These are phyloP conservation scores for Chenopodium quinoa DNA, from an alignment of 148 eudicot genomes.

Conservation along the genomic window DNA sequence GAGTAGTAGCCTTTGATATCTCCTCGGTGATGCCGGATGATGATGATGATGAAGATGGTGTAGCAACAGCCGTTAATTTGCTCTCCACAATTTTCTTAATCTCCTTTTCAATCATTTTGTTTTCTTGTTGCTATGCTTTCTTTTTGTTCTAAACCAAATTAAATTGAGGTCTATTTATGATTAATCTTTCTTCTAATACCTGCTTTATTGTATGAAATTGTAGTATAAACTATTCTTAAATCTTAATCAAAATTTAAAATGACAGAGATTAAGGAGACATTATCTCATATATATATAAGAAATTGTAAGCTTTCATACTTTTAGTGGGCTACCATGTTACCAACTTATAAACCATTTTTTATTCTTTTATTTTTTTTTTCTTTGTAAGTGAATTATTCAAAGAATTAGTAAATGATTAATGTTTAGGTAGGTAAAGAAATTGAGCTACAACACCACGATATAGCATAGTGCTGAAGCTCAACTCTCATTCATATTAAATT, in stretches of 20 bases:
- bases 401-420: no score
- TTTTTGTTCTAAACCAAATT: neutral
- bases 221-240: neutral
- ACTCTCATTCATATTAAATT: neutral
- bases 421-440: no score
- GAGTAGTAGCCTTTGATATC: conserved; percentile 6
- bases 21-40: conserved; percentile 6
- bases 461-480: conserved; percentile 5
- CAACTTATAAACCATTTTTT: neutral
- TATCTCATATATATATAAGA: neutral
- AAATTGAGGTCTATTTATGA: neutral
- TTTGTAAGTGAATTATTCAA: no score
- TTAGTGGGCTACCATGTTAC: conserved; percentile 16
- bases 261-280: neutral
- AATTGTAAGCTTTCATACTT: neutral
- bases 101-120: conserved; percentile 18
- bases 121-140: neutral
- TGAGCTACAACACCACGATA: neutral
- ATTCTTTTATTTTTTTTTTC: neutral
- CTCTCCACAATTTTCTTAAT: neutral
- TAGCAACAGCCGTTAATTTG: conserved; percentile 2
- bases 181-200: neutral
- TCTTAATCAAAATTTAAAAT: neutral
- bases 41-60: conserved; percentile 4
- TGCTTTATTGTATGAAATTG: neutral